A percentile compares a stretch with the other conserved stretches of the same genome.
phyloP scores from a whole-genome alignment of 805 yeast genomes.

The Kodamaea neixiangensis region DNA sequence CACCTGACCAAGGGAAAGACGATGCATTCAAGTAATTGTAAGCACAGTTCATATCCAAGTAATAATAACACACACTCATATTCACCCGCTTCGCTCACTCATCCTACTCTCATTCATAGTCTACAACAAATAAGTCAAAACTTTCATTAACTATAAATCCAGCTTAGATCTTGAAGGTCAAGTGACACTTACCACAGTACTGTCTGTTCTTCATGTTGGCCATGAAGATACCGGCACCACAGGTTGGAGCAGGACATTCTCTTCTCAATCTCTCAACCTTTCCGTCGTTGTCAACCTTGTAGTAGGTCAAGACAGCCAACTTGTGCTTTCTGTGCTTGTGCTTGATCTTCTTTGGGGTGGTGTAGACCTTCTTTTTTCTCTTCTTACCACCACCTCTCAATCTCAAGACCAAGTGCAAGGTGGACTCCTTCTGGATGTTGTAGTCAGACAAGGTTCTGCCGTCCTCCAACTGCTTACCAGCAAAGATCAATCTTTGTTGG shows the following conservation, averaged over 20 bases:
- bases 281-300: conserved; percentile 98
- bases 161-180: conserved; percentile 65
- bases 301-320: conserved; percentile 98
- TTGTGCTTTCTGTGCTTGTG: conserved; percentile 99
- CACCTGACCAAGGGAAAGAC: too few relatives aligned
- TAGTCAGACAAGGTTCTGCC: conserved; percentile 98
- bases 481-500: conserved; percentile 99
- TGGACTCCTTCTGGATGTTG: conserved; percentile 99
- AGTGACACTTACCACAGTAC: conserved; percentile 99
- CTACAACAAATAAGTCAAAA: neutral
- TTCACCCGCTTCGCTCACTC: too few relatives aligned
- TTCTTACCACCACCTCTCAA: conserved; percentile 98
- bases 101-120: neutral
- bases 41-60: too few relatives aligned
- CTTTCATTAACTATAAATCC: neutral
- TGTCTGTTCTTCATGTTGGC: conserved; percentile 98
- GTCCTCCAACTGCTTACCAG: conserved; percentile 99
- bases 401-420: conserved; percentile 94
- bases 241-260: conserved; percentile 89
- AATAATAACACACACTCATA: too few relatives aligned
- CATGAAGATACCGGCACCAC: conserved; percentile 99
- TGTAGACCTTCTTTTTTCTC: conserved; percentile 99
- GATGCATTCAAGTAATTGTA: too few relatives aligned
- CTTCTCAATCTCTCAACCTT: conserved; percentile 98
- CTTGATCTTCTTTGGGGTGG: conserved; percentile 99